Percentiles rank a stretch among this genome's conserved stretches.
Conservation (phyloP, 2,329 filamentous ascomycete genomes). For the Lasiodiplodia hormozganensis region DNA sequence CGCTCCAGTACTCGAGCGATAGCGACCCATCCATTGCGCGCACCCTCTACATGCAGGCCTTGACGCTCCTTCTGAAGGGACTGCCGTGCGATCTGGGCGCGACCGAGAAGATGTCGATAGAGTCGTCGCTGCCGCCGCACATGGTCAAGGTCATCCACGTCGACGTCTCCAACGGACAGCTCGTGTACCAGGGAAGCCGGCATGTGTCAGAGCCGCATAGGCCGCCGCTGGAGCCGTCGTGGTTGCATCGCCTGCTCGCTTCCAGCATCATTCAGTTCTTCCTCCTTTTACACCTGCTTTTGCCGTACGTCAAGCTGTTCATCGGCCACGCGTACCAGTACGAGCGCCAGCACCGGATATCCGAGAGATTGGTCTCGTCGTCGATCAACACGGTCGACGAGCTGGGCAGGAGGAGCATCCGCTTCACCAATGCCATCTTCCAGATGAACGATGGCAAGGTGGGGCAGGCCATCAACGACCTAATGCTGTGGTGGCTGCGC, state of each 20-base stretch:
- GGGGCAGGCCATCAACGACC: conserved; percentile 64
- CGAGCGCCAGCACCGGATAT: conserved; percentile 71
- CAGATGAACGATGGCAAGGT: conserved; percentile 70
- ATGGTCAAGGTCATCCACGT: conserved; percentile 31
- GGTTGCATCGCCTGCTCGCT: conserved; percentile 67
- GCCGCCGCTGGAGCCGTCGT: conserved; percentile 46
- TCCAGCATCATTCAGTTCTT: conserved; percentile 65
- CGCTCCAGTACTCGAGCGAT: conserved; percentile 51
- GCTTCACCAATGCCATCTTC: conserved; percentile 62
- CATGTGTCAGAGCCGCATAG: conserved; percentile 24
- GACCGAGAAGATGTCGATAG: conserved; percentile 61
- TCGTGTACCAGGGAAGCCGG: conserved; percentile 27
- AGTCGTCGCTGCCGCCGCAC: conserved; percentile 56
- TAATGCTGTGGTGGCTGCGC: conserved; percentile 67
- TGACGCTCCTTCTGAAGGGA: conserved; percentile 69
- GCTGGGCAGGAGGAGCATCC: conserved; percentile 60
- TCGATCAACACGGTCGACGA: conserved; percentile 61
- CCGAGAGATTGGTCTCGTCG: conserved; percentile 61
- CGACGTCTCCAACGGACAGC: conserved; percentile 34
- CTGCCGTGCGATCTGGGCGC: conserved; percentile 64
- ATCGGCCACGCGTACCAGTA: conserved; percentile 64
- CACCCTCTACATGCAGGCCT: conserved; percentile 68
- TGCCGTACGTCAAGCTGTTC: conserved; percentile 66
- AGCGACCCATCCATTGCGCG: conserved; percentile 57
- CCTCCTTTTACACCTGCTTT: conserved; percentile 64